Evolutionary conservation across 768 basidiomycete genomes (phyloP).

Genomic region (Butyriboletus loyo): DNA sequence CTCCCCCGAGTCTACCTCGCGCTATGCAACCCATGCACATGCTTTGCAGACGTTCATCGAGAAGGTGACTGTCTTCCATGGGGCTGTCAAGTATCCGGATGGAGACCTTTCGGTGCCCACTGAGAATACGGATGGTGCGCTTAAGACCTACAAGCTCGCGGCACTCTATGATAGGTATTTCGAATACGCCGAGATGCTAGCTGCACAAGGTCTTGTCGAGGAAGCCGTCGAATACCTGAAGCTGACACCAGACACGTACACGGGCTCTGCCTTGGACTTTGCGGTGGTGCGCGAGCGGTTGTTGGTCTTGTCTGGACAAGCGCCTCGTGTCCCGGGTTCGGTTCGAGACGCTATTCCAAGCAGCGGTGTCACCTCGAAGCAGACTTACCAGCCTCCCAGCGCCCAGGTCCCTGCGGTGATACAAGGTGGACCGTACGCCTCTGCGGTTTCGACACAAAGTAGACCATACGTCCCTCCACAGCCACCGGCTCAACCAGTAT

Average conservation of each 20-base stretch:
- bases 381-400: constrained; percentile 28
- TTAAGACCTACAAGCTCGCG: constrained; percentile 77
- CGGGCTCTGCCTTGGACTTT: constrained; percentile 50
- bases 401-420: constrained; percentile 19
- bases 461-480: constrained; percentile 18
- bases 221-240: constrained; percentile 79
- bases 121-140: constrained; percentile 37
- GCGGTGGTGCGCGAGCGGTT: constrained; percentile 46
- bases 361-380: constrained; percentile 22
- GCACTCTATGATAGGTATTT: constrained; percentile 89
- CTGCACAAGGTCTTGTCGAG: constrained; percentile 83
- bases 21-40: constrained; percentile 76
- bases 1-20: constrained; percentile 43
- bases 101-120: constrained; percentile 51
- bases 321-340: constrained; percentile 27
- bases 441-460: constrained; percentile 21
- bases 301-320: constrained; percentile 36
- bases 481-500: constrained; percentile 23
- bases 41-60: constrained; percentile 94
- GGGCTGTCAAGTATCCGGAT: constrained; percentile 79
- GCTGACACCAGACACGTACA: constrained; percentile 76
- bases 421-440: constrained; percentile 14
- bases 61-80: constrained; percentile 92
- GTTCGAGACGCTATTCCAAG: constrained; percentile 25
- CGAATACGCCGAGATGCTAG: constrained; percentile 92